Evolutionary conservation across 768 basidiomycete species (phyloP), one percentile per base, ranked within the genome.

Genomic region (Lactarius hatsudake): DNA sequence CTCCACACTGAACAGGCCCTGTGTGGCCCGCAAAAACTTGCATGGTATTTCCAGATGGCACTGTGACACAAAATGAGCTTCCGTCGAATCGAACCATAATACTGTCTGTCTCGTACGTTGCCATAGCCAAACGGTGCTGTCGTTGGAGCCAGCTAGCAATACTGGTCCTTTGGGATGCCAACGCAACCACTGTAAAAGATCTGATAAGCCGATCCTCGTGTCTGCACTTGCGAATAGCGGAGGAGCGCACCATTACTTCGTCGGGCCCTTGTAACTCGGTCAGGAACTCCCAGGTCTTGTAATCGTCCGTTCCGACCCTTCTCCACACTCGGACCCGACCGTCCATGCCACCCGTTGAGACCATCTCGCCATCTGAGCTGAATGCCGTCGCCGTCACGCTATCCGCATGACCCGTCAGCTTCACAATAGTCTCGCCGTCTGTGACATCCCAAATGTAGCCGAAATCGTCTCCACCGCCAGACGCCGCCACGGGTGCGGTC

Each of bases 331-430:
- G 83, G 45, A 98, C 89, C 75, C 87, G 89, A 10, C 97, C 97
- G 73, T 99, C 97, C 97, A 99, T 98, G 0, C 97, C 97, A 12
- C 96, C 97, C 0, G 96, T 97, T 18, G 96, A 88, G 65, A 96
- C 83, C 84, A 97, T 84, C 78, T 97, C 90, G 2, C 97, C 97
- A 75, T 98, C 96, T 0, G 80, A 72, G 75, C 87, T 96, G 84
- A 92, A 99, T 26, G 83, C 88, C 4, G 84, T 82, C 62, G 82
- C 82, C 5, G 88, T 87, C 57, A 99, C 94, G 69, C 93, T 95
- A 75, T 99, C 97, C 8, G 88, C 87, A 77, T 99, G 97, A 3
- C 97, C 97, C 0, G 91, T 90, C 60, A 99, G 82, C 78, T 88
- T 91, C 61, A 87, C 90, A 66, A 96, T 81, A 71, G 88, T 80